Evolutionary conservation across 2,329 filamentous ascomycete species (phyloP).

Genomic region (Diplodia scrobiculata): DNA sequence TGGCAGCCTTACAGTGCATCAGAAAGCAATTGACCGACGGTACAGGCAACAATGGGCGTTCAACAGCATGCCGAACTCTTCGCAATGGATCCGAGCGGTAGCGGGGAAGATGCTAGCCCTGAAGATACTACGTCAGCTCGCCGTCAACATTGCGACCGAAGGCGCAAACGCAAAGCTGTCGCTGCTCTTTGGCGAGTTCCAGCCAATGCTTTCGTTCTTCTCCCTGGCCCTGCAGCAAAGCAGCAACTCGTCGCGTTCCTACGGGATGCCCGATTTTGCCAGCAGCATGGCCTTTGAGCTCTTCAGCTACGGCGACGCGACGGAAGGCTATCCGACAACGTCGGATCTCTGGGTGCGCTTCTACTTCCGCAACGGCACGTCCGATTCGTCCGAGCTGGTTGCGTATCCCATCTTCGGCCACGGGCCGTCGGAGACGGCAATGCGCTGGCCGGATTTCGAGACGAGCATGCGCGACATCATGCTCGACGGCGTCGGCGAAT

Average conservation of each 20-base stretch:
- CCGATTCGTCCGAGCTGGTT: constrained; percentile 39
- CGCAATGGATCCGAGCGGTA: constrained; percentile 44
- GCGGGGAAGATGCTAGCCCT: constrained; percentile 44
- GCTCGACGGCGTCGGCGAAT: constrained; percentile 51
- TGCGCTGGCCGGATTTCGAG: constrained; percentile 56
- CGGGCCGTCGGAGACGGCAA: constrained; percentile 48
- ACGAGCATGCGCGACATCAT: constrained; percentile 49
- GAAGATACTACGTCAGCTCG: constrained; percentile 41
- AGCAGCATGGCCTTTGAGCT: constrained; percentile 58
- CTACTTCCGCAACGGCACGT: constrained; percentile 60
- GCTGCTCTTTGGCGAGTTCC: constrained; percentile 53
- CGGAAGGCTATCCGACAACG: constrained; percentile 43
- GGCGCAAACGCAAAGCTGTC: constrained; percentile 41
- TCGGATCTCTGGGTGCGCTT: constrained; percentile 59
- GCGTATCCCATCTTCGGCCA: constrained; percentile 57
- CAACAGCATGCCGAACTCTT: constrained; percentile 37
- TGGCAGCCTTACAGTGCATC: too few relatives aligned
- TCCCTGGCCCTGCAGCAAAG: constrained; percentile 42
- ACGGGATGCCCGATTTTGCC: constrained; percentile 53
- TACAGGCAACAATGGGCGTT: constrained; percentile 51
- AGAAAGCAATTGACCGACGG: background rate
- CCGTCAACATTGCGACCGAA: constrained; percentile 36
- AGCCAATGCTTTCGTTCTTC: constrained; percentile 56
- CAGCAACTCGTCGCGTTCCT: constrained; percentile 29
- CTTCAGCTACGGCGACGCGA: constrained; percentile 42